Conservation (phyloP, 2,329 filamentous ascomycete genomes). For the Beauveria sp. region DNA sequence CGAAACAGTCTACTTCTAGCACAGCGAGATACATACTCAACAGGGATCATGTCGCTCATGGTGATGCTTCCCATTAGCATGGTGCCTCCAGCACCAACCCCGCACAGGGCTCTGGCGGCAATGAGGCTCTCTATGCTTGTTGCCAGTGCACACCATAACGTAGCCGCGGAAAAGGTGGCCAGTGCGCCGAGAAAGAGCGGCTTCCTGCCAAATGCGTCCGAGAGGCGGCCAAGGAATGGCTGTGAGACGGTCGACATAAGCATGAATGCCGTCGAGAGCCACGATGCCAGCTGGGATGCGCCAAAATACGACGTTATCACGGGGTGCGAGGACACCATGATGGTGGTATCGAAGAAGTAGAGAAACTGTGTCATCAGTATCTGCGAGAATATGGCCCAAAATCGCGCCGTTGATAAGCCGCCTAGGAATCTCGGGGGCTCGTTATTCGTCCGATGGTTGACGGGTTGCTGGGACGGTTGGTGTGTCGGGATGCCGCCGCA, state of each 20-base stretch:
- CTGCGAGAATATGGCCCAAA: slow-evolving; percentile 56
- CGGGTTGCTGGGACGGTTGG: background rate
- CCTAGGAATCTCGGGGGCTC: slow-evolving; percentile 29
- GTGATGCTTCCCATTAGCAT: slow-evolving; percentile 64
- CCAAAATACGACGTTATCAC: slow-evolving; percentile 76
- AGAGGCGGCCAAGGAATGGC: slow-evolving; percentile 65
- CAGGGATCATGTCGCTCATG: slow-evolving; percentile 65
- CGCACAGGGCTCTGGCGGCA: slow-evolving; percentile 40
- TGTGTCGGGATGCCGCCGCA: background rate
- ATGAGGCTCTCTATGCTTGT: slow-evolving; percentile 53
- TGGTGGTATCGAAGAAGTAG: slow-evolving; percentile 64
- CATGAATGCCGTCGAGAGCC: slow-evolving; percentile 73
- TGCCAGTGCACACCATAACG: slow-evolving; percentile 62
- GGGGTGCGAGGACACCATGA: slow-evolving; percentile 76
- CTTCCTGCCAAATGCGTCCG: slow-evolving; percentile 65
- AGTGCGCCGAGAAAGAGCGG: slow-evolving; percentile 56
- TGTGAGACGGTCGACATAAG: slow-evolving; percentile 70
- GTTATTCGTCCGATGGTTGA: background rate
- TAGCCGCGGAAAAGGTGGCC: slow-evolving; percentile 54
- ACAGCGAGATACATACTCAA: slow-evolving; percentile 42
- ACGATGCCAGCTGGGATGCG: slow-evolving; percentile 70
- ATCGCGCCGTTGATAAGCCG: slow-evolving; percentile 39
- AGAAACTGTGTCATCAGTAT: slow-evolving; percentile 51
- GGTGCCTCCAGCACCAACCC: slow-evolving; percentile 62
- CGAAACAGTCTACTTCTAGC: background rate